These are phyloP conservation scores for Linum tenue DNA, from an alignment of 345 rosid genomes.

Conservation along the genomic window DNA sequence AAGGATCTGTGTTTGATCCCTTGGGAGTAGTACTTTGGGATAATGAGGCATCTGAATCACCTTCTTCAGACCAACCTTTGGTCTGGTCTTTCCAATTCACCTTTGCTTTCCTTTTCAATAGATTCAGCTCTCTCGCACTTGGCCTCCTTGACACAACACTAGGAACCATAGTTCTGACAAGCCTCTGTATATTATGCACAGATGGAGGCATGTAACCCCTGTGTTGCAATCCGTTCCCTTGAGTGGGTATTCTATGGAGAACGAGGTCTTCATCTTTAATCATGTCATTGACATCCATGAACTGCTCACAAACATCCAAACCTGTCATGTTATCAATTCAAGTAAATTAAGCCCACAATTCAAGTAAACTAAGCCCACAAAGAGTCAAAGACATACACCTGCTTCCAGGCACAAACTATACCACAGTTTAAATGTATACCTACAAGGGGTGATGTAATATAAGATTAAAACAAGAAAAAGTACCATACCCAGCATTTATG, in stretches of 20 bases:
- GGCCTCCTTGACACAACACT: slow-evolving; percentile 62
- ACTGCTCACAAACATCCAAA: slow-evolving; percentile 92
- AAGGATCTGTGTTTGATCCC: slow-evolving; percentile 42
- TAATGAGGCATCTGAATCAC: slow-evolving; percentile 53
- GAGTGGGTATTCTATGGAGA: slow-evolving; percentile 55
- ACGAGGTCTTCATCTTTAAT: slow-evolving; percentile 94
- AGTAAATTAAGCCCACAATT: slow-evolving; percentile 4
- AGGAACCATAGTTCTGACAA: slow-evolving; percentile 91
- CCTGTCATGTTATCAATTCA: slow-evolving; percentile 37
- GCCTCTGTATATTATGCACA: slow-evolving; percentile 64
- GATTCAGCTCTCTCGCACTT: slow-evolving; percentile 89
- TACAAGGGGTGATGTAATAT: no score
- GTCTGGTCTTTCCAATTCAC: slow-evolving; percentile 84
- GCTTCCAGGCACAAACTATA: neutral
- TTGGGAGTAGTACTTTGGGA: slow-evolving; percentile 49
- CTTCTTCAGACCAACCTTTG: slow-evolving; percentile 81
- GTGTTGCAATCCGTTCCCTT: slow-evolving; percentile 60
- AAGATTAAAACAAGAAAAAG: neutral
- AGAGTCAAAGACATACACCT: no score
- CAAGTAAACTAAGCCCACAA: slow-evolving; percentile 4
- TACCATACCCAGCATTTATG: neutral
- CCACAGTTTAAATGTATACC: neutral
- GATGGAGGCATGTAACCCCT: slow-evolving; percentile 59
- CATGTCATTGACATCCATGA: slow-evolving; percentile 97
- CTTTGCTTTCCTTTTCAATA: slow-evolving; percentile 91